phyloP scores from a whole-genome alignment of 2,329 filamentous ascomycete genomes.

The Penicillium hordei region DNA sequence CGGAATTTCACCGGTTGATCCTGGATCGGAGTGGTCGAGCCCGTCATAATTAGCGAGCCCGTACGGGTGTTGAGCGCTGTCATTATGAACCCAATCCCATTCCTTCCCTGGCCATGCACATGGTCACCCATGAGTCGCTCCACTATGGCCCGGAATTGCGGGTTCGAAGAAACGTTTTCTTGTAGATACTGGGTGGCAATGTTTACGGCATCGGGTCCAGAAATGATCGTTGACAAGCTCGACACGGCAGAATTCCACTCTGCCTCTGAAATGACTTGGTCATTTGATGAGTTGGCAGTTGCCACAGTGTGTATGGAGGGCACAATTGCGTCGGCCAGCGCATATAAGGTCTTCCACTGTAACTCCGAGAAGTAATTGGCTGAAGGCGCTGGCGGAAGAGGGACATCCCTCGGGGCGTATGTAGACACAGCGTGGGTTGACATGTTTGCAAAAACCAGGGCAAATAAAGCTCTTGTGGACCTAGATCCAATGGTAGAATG shows the following conservation, averaged over 20 bases:
- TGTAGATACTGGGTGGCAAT: slow-evolving; percentile 49
- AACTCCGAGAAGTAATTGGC: slow-evolving; percentile 52
- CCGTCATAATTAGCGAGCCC: slow-evolving; percentile 58
- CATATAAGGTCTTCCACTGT: slow-evolving; percentile 61
- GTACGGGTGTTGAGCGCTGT: slow-evolving; percentile 55
- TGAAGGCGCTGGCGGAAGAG: slow-evolving; percentile 50
- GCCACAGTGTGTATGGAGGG: slow-evolving; percentile 51
- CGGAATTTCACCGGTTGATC: slow-evolving; percentile 56
- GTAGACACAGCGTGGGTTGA: neutral
- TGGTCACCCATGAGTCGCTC: slow-evolving; percentile 50
- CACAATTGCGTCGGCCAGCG: slow-evolving; percentile 58
- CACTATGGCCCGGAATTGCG: slow-evolving; percentile 52
- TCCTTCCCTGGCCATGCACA: slow-evolving; percentile 50
- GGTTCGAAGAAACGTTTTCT: slow-evolving; percentile 50
- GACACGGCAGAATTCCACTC: slow-evolving; percentile 44
- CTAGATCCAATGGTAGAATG: neutral
- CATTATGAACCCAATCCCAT: slow-evolving; percentile 53
- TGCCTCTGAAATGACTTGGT: slow-evolving; percentile 42
- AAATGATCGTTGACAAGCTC: slow-evolving; percentile 29
- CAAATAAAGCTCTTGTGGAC: neutral
- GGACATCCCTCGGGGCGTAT: slow-evolving; percentile 39
- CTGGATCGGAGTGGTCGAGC: slow-evolving; percentile 55
- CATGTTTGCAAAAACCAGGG: neutral
- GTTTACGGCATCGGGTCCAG: slow-evolving; percentile 34
- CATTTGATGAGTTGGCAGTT: slow-evolving; percentile 32